Conservation (phyloP, 306 rosid species). For the Dryas drummondii region DNA sequence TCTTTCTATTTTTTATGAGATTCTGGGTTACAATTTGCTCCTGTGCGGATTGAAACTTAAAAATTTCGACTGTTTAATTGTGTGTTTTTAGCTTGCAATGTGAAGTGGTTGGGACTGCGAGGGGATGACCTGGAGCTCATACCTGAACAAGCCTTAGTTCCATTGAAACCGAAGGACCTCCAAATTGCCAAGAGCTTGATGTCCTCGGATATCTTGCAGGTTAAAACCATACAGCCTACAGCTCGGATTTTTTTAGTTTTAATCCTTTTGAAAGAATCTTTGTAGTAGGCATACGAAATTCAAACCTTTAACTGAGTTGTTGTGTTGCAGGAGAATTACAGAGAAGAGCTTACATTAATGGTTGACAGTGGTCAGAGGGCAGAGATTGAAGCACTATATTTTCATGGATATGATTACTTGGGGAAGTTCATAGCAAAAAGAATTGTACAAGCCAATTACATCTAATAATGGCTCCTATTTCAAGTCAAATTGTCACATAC, state of each 20-base stretch:
- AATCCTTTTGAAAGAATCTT: neutral
- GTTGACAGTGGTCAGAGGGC: constrained; percentile 63
- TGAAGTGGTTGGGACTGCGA: constrained; percentile 81
- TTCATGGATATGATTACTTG: constrained; percentile 65
- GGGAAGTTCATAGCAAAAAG: constrained; percentile 78
- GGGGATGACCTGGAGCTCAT: constrained; percentile 61
- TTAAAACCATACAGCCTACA: constrained; percentile 11
- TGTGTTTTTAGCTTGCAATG: constrained; percentile 69
- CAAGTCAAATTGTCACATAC: neutral
- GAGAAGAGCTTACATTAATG: constrained; percentile 69
- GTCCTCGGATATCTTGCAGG: constrained; percentile 74
- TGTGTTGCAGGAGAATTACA: constrained; percentile 66
- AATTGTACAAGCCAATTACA: constrained; percentile 77
- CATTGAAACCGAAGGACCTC: constrained; percentile 66
- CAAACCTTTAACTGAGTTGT: neutral
- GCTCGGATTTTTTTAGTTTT: neutral
- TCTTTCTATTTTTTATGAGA: neutral
- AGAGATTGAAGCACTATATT: constrained; percentile 86
- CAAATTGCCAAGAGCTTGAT: constrained; percentile 81
- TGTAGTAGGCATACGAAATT: neutral
- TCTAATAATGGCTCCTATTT: constrained; percentile 14
- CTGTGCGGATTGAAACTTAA: constrained; percentile 12
- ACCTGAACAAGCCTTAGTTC: constrained; percentile 58
- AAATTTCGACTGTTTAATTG: neutral
- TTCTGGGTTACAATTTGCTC: neutral